These are phyloP conservation scores for Diaporthe sp. DNA, from an alignment of 2,329 filamentous ascomycete species.

Conservation along the genomic window DNA sequence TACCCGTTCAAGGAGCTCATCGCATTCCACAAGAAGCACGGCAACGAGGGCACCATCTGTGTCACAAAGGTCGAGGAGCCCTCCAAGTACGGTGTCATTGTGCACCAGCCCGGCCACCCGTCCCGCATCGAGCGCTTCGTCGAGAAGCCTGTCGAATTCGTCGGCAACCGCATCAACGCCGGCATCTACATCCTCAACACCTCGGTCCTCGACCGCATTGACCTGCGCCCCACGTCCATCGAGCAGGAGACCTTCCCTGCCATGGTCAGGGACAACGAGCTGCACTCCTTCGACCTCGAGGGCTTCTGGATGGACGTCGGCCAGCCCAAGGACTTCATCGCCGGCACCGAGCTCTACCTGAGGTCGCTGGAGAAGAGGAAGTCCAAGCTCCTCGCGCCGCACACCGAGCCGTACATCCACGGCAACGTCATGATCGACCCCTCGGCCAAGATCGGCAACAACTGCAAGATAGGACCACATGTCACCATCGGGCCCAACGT, in stretches of 20 bases:
- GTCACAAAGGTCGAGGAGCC: conserved; percentile 99
- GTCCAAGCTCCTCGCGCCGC: conserved; percentile 84
- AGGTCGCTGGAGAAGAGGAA: conserved; percentile 91
- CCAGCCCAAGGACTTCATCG: conserved; percentile 98
- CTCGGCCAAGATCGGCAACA: conserved; percentile 95
- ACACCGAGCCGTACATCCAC: conserved; percentile 84
- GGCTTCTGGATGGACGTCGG: conserved; percentile 99
- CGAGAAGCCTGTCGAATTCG: conserved; percentile 98
- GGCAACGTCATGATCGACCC: conserved; percentile 97
- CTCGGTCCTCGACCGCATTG: conserved; percentile 89
- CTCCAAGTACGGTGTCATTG: conserved; percentile 98
- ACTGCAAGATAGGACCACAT: conserved; percentile 97
- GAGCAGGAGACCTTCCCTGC: conserved; percentile 99
- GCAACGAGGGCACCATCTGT: conserved; percentile 96
- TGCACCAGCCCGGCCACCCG: conserved; percentile 93
- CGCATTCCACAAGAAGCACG: conserved; percentile 92
- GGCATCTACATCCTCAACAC: conserved; percentile 99
- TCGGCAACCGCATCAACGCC: conserved; percentile 98
- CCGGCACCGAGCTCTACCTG: conserved; percentile 95
- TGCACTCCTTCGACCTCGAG: conserved; percentile 96
- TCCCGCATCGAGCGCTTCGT: conserved; percentile 98
- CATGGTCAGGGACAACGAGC: conserved; percentile 88
- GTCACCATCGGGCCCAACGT: conserved; percentile 96
- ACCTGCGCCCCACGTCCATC: conserved; percentile 95
- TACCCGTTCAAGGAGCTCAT: conserved; percentile 94